Evolutionary conservation across 2,329 filamentous ascomycete genomes (phyloP).

Genomic region (Neoscytalidium dimidiatum): DNA sequence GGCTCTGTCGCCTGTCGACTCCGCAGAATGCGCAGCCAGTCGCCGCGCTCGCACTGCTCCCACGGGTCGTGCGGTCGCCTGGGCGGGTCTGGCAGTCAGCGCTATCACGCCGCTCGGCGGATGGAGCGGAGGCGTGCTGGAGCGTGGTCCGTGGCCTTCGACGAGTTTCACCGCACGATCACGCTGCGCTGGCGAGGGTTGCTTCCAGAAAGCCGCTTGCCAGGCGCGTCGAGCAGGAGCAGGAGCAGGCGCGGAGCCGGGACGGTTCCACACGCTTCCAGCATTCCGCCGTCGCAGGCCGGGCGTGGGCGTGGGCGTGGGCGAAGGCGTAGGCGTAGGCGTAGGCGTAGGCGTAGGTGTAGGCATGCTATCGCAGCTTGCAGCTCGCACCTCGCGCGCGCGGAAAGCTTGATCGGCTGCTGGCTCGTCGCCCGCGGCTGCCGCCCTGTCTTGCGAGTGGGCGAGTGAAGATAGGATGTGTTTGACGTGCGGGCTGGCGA

Average conservation of each 20-base stretch:
- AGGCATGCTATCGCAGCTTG: neutral
- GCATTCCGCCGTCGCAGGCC: conserved; percentile 9
- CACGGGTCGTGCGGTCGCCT: neutral
- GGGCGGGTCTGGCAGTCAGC: neutral
- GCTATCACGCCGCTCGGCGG: conserved; percentile 1
- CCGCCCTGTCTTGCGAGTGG: neutral
- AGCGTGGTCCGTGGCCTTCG: neutral
- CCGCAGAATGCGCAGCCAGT: neutral
- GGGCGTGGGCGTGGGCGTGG: no score
- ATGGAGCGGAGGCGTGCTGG: neutral
- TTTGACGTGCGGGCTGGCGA: conserved; percentile 10
- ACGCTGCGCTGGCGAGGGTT: neutral
- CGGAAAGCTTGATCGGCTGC: conserved; percentile 12
- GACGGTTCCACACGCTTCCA: conserved; percentile 4
- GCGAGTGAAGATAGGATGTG: neutral
- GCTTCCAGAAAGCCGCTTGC: conserved; percentile 10
- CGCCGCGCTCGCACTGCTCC: neutral
- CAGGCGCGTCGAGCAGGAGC: neutral
- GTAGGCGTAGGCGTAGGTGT: no score
- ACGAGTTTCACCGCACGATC: conserved; percentile 4
- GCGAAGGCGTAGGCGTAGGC: no score
- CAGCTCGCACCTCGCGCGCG: neutral
- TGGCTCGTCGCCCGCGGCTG: neutral
- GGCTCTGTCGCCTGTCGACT: conserved; percentile 11
- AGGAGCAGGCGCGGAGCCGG: no score